Base-by-base conservation (phyloP, 2,329 filamentous ascomycete genomes). In the Beauveria rudraprayagi region DNA sequence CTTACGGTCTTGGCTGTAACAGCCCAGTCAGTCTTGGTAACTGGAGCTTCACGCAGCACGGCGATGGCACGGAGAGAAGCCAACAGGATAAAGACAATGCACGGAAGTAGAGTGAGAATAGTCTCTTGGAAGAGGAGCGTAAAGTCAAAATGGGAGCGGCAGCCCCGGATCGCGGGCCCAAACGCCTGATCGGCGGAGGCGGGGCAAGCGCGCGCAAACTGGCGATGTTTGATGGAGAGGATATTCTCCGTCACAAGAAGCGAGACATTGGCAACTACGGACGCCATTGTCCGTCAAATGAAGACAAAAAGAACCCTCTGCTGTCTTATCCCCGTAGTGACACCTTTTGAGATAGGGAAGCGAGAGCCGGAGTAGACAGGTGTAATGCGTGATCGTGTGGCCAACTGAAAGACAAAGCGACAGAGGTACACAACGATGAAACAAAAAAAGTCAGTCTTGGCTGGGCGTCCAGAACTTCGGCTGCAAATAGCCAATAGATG, bases 81-180 rank as follows among this genome's bases (percentile, higher is more conserved):
- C 43, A 46, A 19, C 43, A 46, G 43, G n/a, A 46, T 19, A 46
- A 46, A 46, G 43, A 46, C 43, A 46, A 46, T 46, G 43, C 43
- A 46, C 19, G 43, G 43, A 17, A 46, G 43, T 19, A 64, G 10
- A n/a, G 63, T 54, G 43, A 65, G 53, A 43, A 65, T 51, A 48
- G 52, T 47, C 17, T 65, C 60, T 52, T 65, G 53, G 50, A 64
- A 65, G 14, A 65, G 57, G 22, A 64, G 62, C 17, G 63, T 63
- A 56, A 65, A 64, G 58, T 65, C 62, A 56, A 65, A 65, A 11
- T 46, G 43, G 43, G 43, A 24, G 43, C n/a, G 43, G 43, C 43
- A 46, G 43, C 43, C 43, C 43, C 43, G 43, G 19, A 46, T 46
- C 43, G 43, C 43, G 43, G 43, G 43, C 43, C 43, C 43, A 19